These are phyloP conservation scores for Gnomoniopsis smithogilvyi DNA, from an alignment of 2,329 filamentous ascomycete genomes.

Conservation along the genomic window DNA sequence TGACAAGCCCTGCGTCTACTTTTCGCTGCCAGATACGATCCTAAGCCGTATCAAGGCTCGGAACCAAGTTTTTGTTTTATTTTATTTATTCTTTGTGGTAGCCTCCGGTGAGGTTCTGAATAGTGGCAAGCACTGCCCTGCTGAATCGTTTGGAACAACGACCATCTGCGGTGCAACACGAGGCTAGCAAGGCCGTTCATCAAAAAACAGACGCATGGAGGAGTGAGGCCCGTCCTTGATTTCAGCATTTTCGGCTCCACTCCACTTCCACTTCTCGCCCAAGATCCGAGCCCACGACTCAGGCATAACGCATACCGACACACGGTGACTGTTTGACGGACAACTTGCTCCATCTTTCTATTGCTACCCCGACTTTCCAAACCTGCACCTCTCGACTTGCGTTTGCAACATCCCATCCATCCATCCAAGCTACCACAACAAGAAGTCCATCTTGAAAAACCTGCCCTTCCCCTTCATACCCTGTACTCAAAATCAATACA, in stretches of 20 bases:
- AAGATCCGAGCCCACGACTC: conserved; percentile 19
- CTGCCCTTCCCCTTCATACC: background rate
- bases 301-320: conserved; percentile 13
- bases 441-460: background rate
- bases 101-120: background rate
- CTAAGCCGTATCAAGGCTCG: no score
- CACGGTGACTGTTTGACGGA: background rate
- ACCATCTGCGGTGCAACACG: background rate
- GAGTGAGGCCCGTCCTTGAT: conserved; percentile 10
- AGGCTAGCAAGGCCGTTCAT: background rate
- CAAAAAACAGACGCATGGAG: conserved; percentile 2
- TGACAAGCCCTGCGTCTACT: no score
- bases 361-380: conserved; percentile 5
- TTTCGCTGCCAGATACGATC: no score
- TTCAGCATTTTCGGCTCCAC: conserved; percentile 14
- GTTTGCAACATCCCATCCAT: conserved; percentile 1
- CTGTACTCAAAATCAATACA: background rate
- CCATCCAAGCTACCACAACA: background rate
- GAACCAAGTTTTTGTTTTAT: no score
- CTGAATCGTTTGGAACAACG: no score
- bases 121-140: background rate
- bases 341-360: background rate
- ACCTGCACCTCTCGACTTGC: background rate
- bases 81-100: background rate
- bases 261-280: conserved; percentile 16